Conservation (phyloP, 768 basidiomycete species). For the Holtermanniella nyarrowii region DNA sequence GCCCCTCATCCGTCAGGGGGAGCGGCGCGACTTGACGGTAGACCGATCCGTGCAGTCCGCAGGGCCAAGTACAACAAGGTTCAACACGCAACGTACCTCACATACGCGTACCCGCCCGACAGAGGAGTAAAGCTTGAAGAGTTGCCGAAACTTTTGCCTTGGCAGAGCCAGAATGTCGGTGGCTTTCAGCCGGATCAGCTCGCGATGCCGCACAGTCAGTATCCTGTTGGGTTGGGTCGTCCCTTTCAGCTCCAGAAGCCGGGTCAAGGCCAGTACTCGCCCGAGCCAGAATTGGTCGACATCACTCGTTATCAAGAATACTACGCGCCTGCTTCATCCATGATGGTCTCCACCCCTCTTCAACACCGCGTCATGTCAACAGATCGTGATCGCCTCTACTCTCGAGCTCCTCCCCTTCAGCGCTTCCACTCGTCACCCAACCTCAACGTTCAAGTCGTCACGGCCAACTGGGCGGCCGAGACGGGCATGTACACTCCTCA, state of each 20-base stretch:
- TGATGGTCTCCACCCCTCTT: not conserved
- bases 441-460: too few relatives aligned
- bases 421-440: not conserved
- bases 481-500: not conserved
- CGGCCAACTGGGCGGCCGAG: not conserved
- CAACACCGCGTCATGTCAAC: not conserved
- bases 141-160: not conserved
- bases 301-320: too few relatives aligned
- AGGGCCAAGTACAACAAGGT: not conserved
- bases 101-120: not conserved
- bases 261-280: not conserved
- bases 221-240: not conserved
- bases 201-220: not conserved
- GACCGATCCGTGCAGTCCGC: not conserved
- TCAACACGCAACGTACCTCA: not conserved
- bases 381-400: not conserved
- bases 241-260: not conserved
- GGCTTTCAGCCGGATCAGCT: not conserved
- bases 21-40: too few relatives aligned
- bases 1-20: slow-evolving; percentile 30
- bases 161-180: not conserved
- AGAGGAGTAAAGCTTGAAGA: not conserved
- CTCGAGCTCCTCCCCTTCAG: not conserved
- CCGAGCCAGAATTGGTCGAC: not conserved
- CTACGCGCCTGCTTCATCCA: not conserved